Base-by-base conservation (phyloP, 768 basidiomycete genomes). In the Naganishia vaughanmartiniae region DNA sequence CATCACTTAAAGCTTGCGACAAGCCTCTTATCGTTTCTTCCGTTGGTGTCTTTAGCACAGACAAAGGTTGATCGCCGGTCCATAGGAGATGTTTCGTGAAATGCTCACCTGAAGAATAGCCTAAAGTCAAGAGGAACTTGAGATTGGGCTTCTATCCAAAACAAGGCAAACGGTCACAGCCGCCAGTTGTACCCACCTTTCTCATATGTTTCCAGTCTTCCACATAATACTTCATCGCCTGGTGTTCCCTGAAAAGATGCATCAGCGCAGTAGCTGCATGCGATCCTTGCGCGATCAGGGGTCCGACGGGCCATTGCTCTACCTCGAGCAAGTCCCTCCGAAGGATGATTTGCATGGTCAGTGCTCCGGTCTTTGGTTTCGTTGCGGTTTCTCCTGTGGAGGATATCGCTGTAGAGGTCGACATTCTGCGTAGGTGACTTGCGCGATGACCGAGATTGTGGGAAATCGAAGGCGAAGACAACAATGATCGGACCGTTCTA, bases 311-410 rank as follows among this genome's bases (percentile, higher is more conserved):
- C 81, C 81, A 82, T 6, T 67, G 30, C 73, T 77, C 54, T 58
- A 80, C 78, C 14, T 74, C 75, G 9, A 76, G 42, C 9, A 81
- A 67, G 45, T 79, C 76, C 9, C 74, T 65, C 11, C 77, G 74
- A 6, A 81, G 69, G 26, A 81, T 75, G 67, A 81, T 79, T 72
- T 81, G 81, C 81, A 81, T 81, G 30, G 77, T 75, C 21, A 81
- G 71, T 7, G 60, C 15, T 45, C 24, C 39, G 17, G 21, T 42
- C 28, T 63, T 63, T 34, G 60, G 26, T 45, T 30, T 63, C 21
- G 60, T n/a, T 5, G 60, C 4, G 1, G 36, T 42, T 9, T 39
- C 19, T 26, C 4, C 14, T 21, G 24, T 12, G 39, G 39, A 42
- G 21, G 60, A 15, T 24, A 24, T 42, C 9, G 15, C 39, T 12